These are phyloP conservation scores for Monosporascus sp. DNA, from an alignment of 2,329 filamentous ascomycete species.

Conservation along the genomic window DNA sequence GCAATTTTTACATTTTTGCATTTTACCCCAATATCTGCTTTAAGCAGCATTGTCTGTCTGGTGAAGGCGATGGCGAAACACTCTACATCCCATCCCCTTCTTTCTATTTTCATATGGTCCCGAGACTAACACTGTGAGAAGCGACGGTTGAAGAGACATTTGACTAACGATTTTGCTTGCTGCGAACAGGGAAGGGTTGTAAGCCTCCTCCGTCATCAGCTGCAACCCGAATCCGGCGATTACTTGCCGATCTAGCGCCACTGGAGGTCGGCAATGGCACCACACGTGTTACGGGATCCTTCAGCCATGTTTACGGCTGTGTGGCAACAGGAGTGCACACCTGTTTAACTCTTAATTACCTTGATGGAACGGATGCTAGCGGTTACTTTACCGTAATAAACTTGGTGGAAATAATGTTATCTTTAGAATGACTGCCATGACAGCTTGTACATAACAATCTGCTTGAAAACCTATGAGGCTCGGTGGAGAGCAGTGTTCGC, in stretches of 20 bases:
- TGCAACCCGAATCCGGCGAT: neutral
- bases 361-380: no score
- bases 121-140: slow-evolving; percentile 3
- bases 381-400: no score
- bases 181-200: slow-evolving; percentile 15
- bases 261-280: no score
- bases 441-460: no score
- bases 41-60: neutral
- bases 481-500: no score
- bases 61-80: neutral
- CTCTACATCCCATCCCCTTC: no score
- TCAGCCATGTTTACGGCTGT: neutral
- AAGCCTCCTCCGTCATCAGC: slow-evolving; percentile 4
- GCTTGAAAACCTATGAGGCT: no score
- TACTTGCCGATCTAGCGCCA: neutral
- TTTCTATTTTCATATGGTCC: neutral
- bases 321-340: neutral
- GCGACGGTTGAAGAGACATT: slow-evolving; percentile 8
- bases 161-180: slow-evolving; percentile 14
- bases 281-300: neutral
- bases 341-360: no score
- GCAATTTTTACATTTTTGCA: slow-evolving; percentile 1
- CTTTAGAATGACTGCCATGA: no score
- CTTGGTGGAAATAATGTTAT: no score
- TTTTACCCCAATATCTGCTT: slow-evolving; percentile 4